phyloP scores from a whole-genome alignment of 2,329 filamentous ascomycete genomes.

The Penicillium hesseltinei region DNA sequence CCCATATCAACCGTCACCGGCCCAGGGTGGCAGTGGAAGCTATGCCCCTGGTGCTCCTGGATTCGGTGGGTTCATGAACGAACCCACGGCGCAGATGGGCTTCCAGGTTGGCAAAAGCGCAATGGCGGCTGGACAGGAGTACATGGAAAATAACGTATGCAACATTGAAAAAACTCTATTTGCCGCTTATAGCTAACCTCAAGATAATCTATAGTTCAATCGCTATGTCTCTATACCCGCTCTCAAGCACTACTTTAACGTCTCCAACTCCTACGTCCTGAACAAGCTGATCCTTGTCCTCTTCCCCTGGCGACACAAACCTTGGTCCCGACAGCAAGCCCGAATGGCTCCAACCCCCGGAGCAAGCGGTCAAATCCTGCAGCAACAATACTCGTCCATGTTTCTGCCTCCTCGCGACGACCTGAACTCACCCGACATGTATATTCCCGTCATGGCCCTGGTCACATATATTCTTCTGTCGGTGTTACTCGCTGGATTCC shows the following conservation, averaged over 20 bases:
- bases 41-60: conserved; percentile 48
- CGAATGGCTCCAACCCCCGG: conserved; percentile 42
- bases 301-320: conserved; percentile 96
- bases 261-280: conserved; percentile 94
- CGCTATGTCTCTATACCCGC: conserved; percentile 88
- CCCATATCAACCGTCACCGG: conserved; percentile 48
- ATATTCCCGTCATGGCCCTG: conserved; percentile 96
- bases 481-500: conserved; percentile 82
- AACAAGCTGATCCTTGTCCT: conserved; percentile 91
- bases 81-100: conserved; percentile 91
- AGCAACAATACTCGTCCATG: conserved; percentile 50
- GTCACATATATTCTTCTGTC: conserved; percentile 96
- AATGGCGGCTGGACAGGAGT: conserved; percentile 87
- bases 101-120: conserved; percentile 92
- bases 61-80: conserved; percentile 92
- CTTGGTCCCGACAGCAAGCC: conserved; percentile 89
- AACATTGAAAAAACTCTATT: neutral
- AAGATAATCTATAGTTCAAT: conserved; percentile 54
- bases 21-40: conserved; percentile 40
- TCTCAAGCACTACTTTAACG: conserved; percentile 98
- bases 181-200: neutral
- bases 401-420: conserved; percentile 93
- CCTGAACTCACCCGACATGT: conserved; percentile 98
- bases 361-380: conserved; percentile 62
- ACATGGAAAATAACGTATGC: conserved; percentile 89